phyloP scores from a whole-genome alignment of 2,329 filamentous ascomycete genomes.

The Neonectria sp. region DNA sequence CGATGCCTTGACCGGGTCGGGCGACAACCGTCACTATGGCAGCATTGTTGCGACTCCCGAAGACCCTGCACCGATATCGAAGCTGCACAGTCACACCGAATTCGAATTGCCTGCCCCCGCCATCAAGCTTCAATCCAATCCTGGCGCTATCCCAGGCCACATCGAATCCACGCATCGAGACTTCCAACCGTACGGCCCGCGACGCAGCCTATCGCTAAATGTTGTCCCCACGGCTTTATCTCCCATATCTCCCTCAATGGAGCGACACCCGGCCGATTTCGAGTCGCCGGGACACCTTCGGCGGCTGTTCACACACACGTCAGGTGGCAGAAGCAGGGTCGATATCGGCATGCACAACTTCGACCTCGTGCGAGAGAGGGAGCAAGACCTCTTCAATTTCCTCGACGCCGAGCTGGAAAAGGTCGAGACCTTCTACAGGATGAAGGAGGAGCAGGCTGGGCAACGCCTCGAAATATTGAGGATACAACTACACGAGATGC shows the following conservation, averaged over 20 bases:
- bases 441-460: slow-evolving; percentile 89
- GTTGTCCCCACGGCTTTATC: slow-evolving; percentile 41
- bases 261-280: slow-evolving; percentile 23
- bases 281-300: slow-evolving; percentile 52
- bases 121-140: slow-evolving; percentile 56
- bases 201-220: slow-evolving; percentile 55
- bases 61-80: slow-evolving; percentile 44
- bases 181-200: slow-evolving; percentile 47
- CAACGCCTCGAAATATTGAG: slow-evolving; percentile 79
- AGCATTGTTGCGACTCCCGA: slow-evolving; percentile 65
- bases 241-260: slow-evolving; percentile 29
- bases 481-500: slow-evolving; percentile 93
- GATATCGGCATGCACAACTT: slow-evolving; percentile 62
- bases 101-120: slow-evolving; percentile 71
- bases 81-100: slow-evolving; percentile 42
- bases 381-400: slow-evolving; percentile 90
- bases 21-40: slow-evolving; percentile 64
- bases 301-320: slow-evolving; percentile 54
- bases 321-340: slow-evolving; percentile 48
- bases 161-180: slow-evolving; percentile 35
- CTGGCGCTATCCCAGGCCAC: slow-evolving; percentile 43
- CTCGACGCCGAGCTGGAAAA: slow-evolving; percentile 90
- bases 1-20: slow-evolving; percentile 57
- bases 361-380: slow-evolving; percentile 78
- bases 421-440: slow-evolving; percentile 89